A percentile compares a stretch with the other conserved stretches of the same genome.
Evolutionary conservation across 2,329 filamentous ascomycete species (phyloP).

Genomic region (Xylogone sp.): DNA sequence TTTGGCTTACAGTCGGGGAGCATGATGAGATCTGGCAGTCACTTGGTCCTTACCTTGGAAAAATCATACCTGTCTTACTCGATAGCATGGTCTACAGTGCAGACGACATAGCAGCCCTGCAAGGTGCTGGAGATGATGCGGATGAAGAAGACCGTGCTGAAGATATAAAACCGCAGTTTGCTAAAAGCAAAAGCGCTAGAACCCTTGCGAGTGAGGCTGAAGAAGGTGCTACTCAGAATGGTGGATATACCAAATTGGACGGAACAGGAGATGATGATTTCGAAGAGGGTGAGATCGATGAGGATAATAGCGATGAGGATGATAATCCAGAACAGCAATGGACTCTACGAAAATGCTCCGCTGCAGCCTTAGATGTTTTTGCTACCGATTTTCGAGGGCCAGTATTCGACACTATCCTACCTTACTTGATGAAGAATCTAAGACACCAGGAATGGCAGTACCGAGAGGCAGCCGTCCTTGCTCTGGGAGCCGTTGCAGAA

Average conservation of each 20-base stretch:
- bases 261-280: slow-evolving; percentile 64
- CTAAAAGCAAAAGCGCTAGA: slow-evolving; percentile 58
- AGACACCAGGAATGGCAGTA: slow-evolving; percentile 87
- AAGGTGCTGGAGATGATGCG: slow-evolving; percentile 82
- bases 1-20: slow-evolving; percentile 93
- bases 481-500: slow-evolving; percentile 90
- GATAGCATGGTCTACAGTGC: slow-evolving; percentile 96
- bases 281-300: slow-evolving; percentile 73
- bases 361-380: slow-evolving; percentile 90
- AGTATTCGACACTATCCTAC: slow-evolving; percentile 88
- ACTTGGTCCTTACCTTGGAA: slow-evolving; percentile 72
- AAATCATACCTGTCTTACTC: slow-evolving; percentile 86
- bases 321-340: slow-evolving; percentile 85
- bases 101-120: slow-evolving; percentile 83
- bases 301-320: slow-evolving; percentile 69
- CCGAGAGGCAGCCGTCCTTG: slow-evolving; percentile 89
- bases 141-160: slow-evolving; percentile 86
- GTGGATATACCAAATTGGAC: slow-evolving; percentile 50
- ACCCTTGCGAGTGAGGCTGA: slow-evolving; percentile 36
- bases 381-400: slow-evolving; percentile 83
- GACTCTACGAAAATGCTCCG: slow-evolving; percentile 96
- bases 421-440: slow-evolving; percentile 87
- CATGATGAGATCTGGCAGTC: slow-evolving; percentile 74
- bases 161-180: slow-evolving; percentile 91
- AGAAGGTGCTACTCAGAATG: slow-evolving; percentile 49